These are phyloP conservation scores for Leccinum fibrillosum DNA, from an alignment of 768 basidiomycete species.

Conservation along the genomic window DNA sequence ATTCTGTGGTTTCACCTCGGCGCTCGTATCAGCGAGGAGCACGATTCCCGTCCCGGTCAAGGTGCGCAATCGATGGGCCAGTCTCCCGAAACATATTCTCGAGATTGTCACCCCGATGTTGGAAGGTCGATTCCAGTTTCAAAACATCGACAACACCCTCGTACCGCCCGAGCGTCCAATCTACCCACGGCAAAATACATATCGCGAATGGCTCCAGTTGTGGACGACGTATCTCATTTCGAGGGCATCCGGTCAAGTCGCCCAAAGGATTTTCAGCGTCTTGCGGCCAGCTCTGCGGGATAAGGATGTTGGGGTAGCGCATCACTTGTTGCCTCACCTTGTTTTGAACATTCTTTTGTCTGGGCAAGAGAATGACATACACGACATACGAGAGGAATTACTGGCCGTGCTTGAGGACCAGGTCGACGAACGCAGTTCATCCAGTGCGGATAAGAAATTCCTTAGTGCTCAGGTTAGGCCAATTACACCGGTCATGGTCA, in stretches of 20 bases:
- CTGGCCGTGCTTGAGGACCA: conserved; percentile 85
- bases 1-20: conserved; percentile 82
- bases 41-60: conserved; percentile 55
- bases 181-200: conserved; percentile 73
- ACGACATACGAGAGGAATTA: conserved; percentile 72
- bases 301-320: conserved; percentile 94
- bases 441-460: conserved; percentile 74
- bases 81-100: conserved; percentile 75
- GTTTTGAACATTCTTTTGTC: conserved; percentile 82
- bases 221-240: conserved; percentile 85
- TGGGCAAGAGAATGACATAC: conserved; percentile 57
- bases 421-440: conserved; percentile 55
- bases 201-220: conserved; percentile 92
- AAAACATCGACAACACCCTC: conserved; percentile 42
- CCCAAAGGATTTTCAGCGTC: conserved; percentile 69
- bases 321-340: conserved; percentile 86
- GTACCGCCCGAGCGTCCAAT: conserved; percentile 61
- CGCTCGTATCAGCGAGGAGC: conserved; percentile 57
- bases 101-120: conserved; percentile 87
- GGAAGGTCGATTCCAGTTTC: conserved; percentile 63
- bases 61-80: conserved; percentile 74
- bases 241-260: conserved; percentile 52
- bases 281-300: conserved; percentile 77
- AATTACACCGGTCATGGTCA: not conserved
- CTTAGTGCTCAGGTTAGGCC: conserved; percentile 86